Percentiles rank a stretch among this genome's conserved stretches.
phyloP scores from a whole-genome alignment of 306 rosid species.

The Psophocarpus tetragonolobus region DNA sequence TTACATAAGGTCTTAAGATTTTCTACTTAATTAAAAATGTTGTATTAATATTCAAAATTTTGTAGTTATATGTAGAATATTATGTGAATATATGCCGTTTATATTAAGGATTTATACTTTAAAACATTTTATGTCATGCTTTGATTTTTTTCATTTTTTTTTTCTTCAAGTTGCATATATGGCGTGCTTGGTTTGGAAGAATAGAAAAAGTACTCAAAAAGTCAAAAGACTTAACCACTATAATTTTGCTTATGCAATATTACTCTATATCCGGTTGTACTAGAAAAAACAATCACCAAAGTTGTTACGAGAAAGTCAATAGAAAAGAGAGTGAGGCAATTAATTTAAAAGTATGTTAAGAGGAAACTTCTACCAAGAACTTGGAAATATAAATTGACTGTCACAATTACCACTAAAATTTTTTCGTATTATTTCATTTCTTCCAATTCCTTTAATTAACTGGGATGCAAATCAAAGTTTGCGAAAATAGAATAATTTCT shows the following conservation, averaged over 20 bases:
- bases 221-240: neutral
- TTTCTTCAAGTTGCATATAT: neutral
- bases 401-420: neutral
- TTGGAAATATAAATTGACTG: neutral
- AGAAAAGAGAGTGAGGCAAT: neutral
- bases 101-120: neutral
- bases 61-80: neutral
- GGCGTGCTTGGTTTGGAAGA: neutral
- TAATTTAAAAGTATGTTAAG: neutral
- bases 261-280: neutral
- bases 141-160: neutral
- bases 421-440: neutral
- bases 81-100: neutral
- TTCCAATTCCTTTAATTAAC: no score
- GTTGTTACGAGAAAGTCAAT: neutral
- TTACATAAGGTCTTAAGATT: neutral
- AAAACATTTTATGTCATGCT: neutral
- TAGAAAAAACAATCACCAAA: neutral
- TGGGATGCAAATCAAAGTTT: no score
- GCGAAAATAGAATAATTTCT: neutral
- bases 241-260: neutral
- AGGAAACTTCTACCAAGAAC: neutral
- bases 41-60: neutral
- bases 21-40: neutral
- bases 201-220: neutral